These are phyloP conservation scores for Aspergillus glaucus DNA, from an alignment of 2,329 filamentous ascomycete genomes.

Conservation along the genomic window DNA sequence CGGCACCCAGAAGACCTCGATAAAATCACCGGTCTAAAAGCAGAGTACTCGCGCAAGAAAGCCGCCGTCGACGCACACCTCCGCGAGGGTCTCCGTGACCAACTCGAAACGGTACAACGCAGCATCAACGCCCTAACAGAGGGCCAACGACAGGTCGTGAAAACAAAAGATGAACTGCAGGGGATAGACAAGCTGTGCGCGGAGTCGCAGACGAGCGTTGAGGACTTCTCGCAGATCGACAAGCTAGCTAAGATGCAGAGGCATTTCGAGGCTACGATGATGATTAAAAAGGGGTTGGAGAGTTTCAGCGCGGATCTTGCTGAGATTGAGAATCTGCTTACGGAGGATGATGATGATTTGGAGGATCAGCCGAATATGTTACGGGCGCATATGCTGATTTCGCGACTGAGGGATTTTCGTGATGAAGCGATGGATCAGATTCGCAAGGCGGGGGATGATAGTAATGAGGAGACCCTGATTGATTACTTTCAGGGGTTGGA, in stretches of 20 bases:
- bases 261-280: constrained; percentile 89
- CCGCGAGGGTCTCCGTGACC: constrained; percentile 78
- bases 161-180: constrained; percentile 97
- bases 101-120: constrained; percentile 87
- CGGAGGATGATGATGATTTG: constrained; percentile 74
- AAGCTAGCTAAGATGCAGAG: constrained; percentile 57
- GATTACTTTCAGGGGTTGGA: constrained; percentile 87
- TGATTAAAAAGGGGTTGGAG: constrained; percentile 87
- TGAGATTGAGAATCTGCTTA: constrained; percentile 70
- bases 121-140: constrained; percentile 86
- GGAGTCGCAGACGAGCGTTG: constrained; percentile 95
- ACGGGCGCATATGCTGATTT: constrained; percentile 84
- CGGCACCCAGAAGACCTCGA: constrained; percentile 95
- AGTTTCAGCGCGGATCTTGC: constrained; percentile 73
- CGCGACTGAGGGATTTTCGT: constrained; percentile 82
- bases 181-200: constrained; percentile 97
- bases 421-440: constrained; percentile 98
- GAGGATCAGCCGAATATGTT: constrained; percentile 91
- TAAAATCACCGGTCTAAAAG: constrained; percentile 83
- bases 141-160: constrained; percentile 82
- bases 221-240: constrained; percentile 86
- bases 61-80: constrained; percentile 83
- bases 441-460: constrained; percentile 63
- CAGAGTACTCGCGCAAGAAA: constrained; percentile 93
- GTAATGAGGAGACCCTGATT: constrained; percentile 73